phyloP scores from a whole-genome alignment of 305 asterid species.

The Fraxinus paxiana region DNA sequence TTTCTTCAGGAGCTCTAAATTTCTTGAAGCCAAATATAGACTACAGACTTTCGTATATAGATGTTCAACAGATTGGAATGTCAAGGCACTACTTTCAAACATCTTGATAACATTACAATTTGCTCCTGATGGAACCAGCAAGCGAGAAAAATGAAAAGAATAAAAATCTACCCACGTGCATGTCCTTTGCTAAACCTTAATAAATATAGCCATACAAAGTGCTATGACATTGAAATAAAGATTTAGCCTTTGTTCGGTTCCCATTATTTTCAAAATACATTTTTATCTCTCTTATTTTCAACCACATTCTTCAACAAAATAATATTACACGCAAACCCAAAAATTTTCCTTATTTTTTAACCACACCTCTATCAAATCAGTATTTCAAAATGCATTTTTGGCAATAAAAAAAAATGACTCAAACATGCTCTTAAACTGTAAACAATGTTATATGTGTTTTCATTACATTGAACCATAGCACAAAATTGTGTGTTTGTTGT shows the following conservation, averaged over 20 bases:
- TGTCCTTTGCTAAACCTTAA: neutral
- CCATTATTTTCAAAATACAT: neutral
- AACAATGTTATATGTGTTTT: neutral
- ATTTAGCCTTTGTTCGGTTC: neutral
- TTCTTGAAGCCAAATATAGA: neutral
- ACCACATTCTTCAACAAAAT: neutral
- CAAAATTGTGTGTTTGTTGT: neutral
- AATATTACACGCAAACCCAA: neutral
- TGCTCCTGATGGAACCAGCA: neutral
- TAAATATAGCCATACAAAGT: neutral
- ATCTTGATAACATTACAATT: neutral
- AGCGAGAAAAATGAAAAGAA: neutral
- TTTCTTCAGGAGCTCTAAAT: neutral
- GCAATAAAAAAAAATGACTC: neutral
- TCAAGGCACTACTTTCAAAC: neutral
- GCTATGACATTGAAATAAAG: neutral
- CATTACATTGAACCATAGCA: neutral
- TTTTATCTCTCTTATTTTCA: neutral
- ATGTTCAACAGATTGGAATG: neutral
- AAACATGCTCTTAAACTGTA: neutral
- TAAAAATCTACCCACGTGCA: neutral
- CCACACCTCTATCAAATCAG: neutral
- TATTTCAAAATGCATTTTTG: neutral
- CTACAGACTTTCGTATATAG: neutral
- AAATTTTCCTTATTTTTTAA: neutral